Percentiles rank a stretch among this genome's conserved stretches.
These are phyloP conservation scores for Bipolaris oryzae DNA, from an alignment of 2,329 filamentous ascomycete genomes.

Conservation along the genomic window DNA sequence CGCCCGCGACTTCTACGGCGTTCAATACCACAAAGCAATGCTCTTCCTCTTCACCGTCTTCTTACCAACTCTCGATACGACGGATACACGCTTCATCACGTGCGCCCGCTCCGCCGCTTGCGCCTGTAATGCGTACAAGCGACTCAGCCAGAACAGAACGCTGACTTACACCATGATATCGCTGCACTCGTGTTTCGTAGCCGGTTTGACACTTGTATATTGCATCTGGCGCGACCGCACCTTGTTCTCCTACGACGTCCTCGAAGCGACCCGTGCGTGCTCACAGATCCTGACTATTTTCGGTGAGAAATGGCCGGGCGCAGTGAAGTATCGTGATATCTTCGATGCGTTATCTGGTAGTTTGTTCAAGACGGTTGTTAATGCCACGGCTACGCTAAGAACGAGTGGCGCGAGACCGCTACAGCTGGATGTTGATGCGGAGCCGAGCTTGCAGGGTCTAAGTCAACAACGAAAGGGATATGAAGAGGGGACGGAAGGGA, in stretches of 20 bases:
- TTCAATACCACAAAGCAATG: constrained; percentile 39
- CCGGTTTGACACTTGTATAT: constrained; percentile 34
- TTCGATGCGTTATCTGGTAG: constrained; percentile 33
- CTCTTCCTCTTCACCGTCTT: constrained; percentile 33
- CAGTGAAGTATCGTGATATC: constrained; percentile 37
- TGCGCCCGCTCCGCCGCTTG: constrained; percentile 33
- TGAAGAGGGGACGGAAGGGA: not conserved
- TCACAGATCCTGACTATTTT: constrained; percentile 35
- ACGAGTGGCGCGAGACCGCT: constrained; percentile 5
- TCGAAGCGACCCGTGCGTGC: constrained; percentile 34
- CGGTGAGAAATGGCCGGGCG: constrained; percentile 37
- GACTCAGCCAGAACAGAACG: constrained; percentile 32
- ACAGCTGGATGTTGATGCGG: constrained; percentile 10
- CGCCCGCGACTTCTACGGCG: constrained; percentile 33
- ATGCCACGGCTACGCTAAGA: not conserved
- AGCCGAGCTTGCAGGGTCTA: not conserved
- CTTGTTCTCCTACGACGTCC: constrained; percentile 33
- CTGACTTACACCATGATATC: constrained; percentile 37
- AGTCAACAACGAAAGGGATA: constrained; percentile 1
- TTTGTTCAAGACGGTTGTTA: constrained; percentile 21
- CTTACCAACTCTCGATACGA: constrained; percentile 25
- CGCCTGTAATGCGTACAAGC: constrained; percentile 34
- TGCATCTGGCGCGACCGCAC: constrained; percentile 35
- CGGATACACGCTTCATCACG: constrained; percentile 28
- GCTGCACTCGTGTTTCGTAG: constrained; percentile 36